A percentile compares a stretch with the other conserved stretches of the same genome.
These are phyloP conservation scores for Arachnomyces sp. DNA, from an alignment of 2,329 filamentous ascomycete genomes.

Conservation along the genomic window DNA sequence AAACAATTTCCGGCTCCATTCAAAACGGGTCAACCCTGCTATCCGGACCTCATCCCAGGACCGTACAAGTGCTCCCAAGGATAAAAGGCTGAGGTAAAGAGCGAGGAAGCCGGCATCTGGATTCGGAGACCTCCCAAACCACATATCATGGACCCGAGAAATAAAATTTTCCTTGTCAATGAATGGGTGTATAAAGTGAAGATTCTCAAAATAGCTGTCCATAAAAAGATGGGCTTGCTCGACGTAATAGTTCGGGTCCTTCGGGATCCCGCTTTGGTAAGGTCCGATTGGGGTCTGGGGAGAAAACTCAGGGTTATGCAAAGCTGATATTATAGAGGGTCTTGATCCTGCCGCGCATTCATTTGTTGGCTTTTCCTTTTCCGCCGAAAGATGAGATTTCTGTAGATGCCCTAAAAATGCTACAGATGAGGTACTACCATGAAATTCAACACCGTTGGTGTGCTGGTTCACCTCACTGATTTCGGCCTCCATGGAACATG, in stretches of 20 bases:
- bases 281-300: constrained; percentile 13
- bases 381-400: constrained; percentile 20
- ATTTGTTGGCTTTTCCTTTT: constrained; percentile 13
- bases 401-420: constrained; percentile 39
- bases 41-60: constrained; percentile 38
- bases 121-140: constrained; percentile 27
- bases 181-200: constrained; percentile 43
- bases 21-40: constrained; percentile 37
- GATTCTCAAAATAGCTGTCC: constrained; percentile 42
- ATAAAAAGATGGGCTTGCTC: constrained; percentile 40
- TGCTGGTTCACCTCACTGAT: constrained; percentile 40
- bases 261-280: constrained; percentile 15
- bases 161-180: constrained; percentile 42
- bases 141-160: constrained; percentile 36
- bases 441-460: constrained; percentile 42
- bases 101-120: constrained; percentile 39
- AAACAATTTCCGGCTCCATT: constrained; percentile 43
- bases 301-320: constrained; percentile 42
- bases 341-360: no score
- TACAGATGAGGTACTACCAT: constrained; percentile 42
- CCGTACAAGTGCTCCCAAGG: constrained; percentile 40
- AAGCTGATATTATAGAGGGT: constrained; percentile 38
- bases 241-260: constrained; percentile 34
- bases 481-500: constrained; percentile 25
- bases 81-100: constrained; percentile 41